Evolutionary conservation across 2,329 filamentous ascomycete species (phyloP).

Genomic region (Daldinia eschscholtzii): DNA sequence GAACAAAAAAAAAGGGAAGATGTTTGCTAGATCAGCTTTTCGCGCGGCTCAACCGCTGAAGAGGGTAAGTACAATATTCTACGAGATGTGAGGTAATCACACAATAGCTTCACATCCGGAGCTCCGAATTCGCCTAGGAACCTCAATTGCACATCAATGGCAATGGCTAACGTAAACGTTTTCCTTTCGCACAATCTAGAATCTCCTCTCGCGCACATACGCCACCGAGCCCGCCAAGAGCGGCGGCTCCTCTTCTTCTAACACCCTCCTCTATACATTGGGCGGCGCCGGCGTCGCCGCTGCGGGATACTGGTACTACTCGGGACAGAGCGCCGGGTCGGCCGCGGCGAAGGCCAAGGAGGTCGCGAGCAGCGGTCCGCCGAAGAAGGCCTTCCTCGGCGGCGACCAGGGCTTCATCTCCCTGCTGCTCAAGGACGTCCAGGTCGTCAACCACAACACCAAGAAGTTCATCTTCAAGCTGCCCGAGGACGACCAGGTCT

Average conservation of each 20-base stretch:
- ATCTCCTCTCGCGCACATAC: constrained; percentile 63
- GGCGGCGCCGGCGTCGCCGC: constrained; percentile 70
- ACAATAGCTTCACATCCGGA: constrained; percentile 20
- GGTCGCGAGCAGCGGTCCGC: constrained; percentile 56
- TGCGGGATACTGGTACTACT: constrained; percentile 69
- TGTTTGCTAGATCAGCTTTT: constrained; percentile 70
- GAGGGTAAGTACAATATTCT: constrained; percentile 60
- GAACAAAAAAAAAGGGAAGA: constrained; percentile 51
- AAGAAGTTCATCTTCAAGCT: constrained; percentile 92
- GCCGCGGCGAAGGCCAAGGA: constrained; percentile 65
- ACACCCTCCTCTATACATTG: constrained; percentile 71
- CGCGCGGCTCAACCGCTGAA: constrained; percentile 67
- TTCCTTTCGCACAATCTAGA: constrained; percentile 32
- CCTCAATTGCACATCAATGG: constrained; percentile 1
- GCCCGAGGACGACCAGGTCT: constrained; percentile 84
- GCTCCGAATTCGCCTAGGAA: constrained; percentile 34
- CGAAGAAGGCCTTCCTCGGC: constrained; percentile 75
- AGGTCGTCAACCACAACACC: constrained; percentile 91
- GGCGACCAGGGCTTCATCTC: constrained; percentile 91
- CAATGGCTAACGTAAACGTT: constrained; percentile 29
- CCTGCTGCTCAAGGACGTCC: constrained; percentile 81
- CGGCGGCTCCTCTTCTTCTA: constrained; percentile 69
- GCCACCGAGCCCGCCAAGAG: constrained; percentile 73
- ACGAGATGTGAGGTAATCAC: background rate
- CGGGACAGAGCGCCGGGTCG: constrained; percentile 56